These are phyloP conservation scores for Phialocephala sp. DNA, from an alignment of 2,329 filamentous ascomycete genomes.

Conservation along the genomic window DNA sequence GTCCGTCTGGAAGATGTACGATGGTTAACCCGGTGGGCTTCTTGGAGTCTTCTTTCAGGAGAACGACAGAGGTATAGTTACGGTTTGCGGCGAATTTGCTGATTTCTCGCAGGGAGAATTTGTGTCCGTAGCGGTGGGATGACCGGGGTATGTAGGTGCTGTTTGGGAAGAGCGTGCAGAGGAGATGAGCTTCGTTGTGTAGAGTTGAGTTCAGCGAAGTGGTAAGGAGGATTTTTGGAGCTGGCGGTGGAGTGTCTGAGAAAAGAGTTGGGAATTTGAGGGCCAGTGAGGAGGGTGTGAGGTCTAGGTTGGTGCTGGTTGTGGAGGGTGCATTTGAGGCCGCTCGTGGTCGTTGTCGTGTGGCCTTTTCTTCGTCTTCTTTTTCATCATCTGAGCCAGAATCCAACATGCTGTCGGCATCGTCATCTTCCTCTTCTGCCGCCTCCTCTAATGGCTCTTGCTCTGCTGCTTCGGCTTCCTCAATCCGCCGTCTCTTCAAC, in stretches of 20 bases:
- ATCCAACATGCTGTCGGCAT: slow-evolving; percentile 79
- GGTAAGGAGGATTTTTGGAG: slow-evolving; percentile 89
- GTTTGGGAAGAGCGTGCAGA: slow-evolving; percentile 82
- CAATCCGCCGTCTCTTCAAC: slow-evolving; percentile 61
- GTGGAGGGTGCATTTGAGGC: slow-evolving; percentile 57
- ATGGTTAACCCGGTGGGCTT: slow-evolving; percentile 81
- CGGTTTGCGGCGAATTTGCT: slow-evolving; percentile 82
- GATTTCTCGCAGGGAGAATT: slow-evolving; percentile 92
- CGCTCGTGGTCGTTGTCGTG: slow-evolving; percentile 48
- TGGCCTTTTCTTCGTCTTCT: slow-evolving; percentile 44
- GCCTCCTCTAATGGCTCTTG: slow-evolving; percentile 49
- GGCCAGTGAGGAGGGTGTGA: slow-evolving; percentile 64
- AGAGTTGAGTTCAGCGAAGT: slow-evolving; percentile 89
- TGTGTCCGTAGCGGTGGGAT: slow-evolving; percentile 82
- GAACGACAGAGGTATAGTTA: slow-evolving; percentile 81
- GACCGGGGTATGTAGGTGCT: slow-evolving; percentile 84
- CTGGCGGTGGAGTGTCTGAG: slow-evolving; percentile 60
- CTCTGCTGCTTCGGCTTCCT: slow-evolving; percentile 53
- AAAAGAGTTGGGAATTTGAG: slow-evolving; percentile 69
- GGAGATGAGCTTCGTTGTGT: slow-evolving; percentile 79
- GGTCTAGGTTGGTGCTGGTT: slow-evolving; percentile 67
- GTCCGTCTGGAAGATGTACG: slow-evolving; percentile 81
- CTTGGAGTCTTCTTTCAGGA: slow-evolving; percentile 91
- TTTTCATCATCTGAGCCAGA: slow-evolving; percentile 51
- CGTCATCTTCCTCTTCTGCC: slow-evolving; percentile 56